Evolutionary conservation across 768 basidiomycete genomes (phyloP), one percentile per base, ranked within the genome.

Genomic region (Gloeostereum incarnatum): DNA sequence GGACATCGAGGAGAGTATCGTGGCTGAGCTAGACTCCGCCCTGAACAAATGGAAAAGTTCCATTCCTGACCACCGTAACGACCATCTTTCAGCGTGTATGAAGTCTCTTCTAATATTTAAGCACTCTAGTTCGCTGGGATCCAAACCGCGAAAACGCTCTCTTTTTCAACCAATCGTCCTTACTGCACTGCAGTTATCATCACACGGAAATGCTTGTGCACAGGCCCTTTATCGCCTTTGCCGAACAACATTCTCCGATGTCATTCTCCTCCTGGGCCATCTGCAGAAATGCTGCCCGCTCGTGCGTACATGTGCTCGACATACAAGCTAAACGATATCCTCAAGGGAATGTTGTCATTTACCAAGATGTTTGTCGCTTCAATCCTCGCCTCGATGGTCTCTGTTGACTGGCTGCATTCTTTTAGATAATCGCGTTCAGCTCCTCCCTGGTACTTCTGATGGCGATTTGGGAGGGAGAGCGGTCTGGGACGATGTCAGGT

Each of bases 1-100:
- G 0, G 61, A 60, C 6, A 47, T 50, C 0, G 69, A 71, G 38
- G 60, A 64, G 37, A 51, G 55, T 17, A 61, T 66, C 26, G 67
- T 74, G 6, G 60, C 71, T 5, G 68, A 72, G 30, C 55, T 75
- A 5, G 73, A 74, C 48, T 68, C 67, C 3, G 62, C 62, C 3
- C 51, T 75, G 33, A 73, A 73, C 45, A 53, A 61, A 10, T 75
- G 71, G 71, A 56, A 71, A 6, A 67, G 71, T 36, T 48, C 58
- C 1, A 55, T 73, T 5, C 72, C 72, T 1, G 60, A 62, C 22
- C 64, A 66, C 31, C 40, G 64, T 66, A 31, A 9, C 55, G 47
- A n/a, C 13, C 20, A 10, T 21, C 20, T 31, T 9, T 17, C 6
- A 17, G 18, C 18, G 1, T 22, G 7, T 5, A 7, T 17, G 5